Base-by-base conservation (phyloP, 257 asterid genomes). In the Solanum appendiculatum region DNA sequence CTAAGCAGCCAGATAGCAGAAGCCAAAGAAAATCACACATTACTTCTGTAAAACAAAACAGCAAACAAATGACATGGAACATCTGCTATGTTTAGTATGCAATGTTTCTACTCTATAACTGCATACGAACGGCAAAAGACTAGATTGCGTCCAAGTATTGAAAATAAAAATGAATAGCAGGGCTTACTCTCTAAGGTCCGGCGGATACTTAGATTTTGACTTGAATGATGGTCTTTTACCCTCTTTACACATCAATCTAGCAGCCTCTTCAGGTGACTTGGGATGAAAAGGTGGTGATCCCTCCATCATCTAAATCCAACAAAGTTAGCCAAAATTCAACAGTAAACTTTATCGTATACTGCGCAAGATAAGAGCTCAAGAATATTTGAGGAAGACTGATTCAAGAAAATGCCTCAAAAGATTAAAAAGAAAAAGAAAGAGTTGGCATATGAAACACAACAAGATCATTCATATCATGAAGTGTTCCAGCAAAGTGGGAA, bases 161-260 rank as follows among this genome's bases (percentile, higher is more conserved):
- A 72, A 72, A 70, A 48, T 42, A 72, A 70, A 84, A 72, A 31
- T 16, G 56, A 69, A 72, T 9, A 3, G 68, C n/a, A 44, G 44
- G 4, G 88, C 98, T 92, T 92, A 96, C 98, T 94, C 99, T 92
- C 90, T 94, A n/a, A 97, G 85, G 37, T 95, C 98, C 29, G 92
- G 87, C 83, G 98, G 99, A 91, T 93, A 92, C 88, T 94, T 95
- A 78, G 95, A 93, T 87, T 93, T 97, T 60, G 96, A 91, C 96
- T 97, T 97, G 92, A 94, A 91, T 27, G 93, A 20, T 60, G 99
- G 98, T 91, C 98, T 92, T 92, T 91, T 93, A 64, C 88, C 96
- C 88, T 97, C 98, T 81, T 94, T 37, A 84, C 98, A 95, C 77
- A 94, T 92, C 88, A 92, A 69, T 88, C 88, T 92, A 39, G 92